Conservation (phyloP, 73 alveolate genomes). For the Paramecium sonneborni region DNA sequence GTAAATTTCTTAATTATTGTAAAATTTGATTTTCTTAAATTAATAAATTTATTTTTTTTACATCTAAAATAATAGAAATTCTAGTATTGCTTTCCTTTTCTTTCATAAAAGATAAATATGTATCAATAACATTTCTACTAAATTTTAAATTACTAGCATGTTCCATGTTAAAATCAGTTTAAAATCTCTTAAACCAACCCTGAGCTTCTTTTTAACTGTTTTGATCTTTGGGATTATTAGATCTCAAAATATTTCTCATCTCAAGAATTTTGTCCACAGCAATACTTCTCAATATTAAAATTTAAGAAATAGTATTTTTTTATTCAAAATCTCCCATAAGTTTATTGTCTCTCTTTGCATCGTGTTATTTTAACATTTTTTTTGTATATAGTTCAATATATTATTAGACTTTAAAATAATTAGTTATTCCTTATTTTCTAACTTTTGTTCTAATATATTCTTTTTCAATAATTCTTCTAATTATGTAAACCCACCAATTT, state of each 20-base stretch:
- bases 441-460: conserved; percentile 23
- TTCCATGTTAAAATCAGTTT: conserved; percentile 12
- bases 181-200: not conserved
- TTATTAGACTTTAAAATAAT: not conserved
- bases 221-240: not conserved
- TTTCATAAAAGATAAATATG: conserved; percentile 28
- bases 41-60: not conserved
- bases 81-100: conserved; percentile 51
- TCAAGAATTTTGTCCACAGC: not conserved
- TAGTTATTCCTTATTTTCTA: not conserved
- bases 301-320: not conserved
- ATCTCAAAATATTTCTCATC: not conserved
- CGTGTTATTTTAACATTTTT: conserved; percentile 26
- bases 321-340: not conserved
- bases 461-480: not conserved
- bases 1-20: conserved; percentile 19
- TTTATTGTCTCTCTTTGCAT: not conserved
- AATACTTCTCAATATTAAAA: conserved; percentile 1
- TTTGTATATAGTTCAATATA: not conserved
- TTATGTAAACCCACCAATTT: not conserved
- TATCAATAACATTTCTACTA: conserved; percentile 33
- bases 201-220: not conserved
- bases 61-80: not conserved
- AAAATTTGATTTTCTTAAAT: conserved; percentile 31
- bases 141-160: conserved; percentile 47